Evolutionary conservation across 2,329 filamentous ascomycete genomes (phyloP).

Genomic region (Torrubiella hemipterigena): DNA sequence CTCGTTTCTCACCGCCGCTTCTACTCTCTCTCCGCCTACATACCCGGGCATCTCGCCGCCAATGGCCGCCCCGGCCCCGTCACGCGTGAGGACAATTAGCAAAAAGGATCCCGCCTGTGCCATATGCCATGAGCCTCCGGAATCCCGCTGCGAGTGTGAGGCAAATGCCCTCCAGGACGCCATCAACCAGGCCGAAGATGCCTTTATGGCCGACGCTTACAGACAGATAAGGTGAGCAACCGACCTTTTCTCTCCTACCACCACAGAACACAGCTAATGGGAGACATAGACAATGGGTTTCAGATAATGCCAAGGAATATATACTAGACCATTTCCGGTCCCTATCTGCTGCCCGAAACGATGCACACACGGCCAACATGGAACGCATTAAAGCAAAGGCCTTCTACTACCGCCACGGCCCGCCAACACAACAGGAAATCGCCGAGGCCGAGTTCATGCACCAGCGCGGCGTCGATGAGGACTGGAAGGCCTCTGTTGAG

Average conservation of each 20-base stretch:
- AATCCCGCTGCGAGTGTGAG: constrained; percentile 51
- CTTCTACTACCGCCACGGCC: constrained; percentile 43
- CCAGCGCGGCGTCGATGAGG: constrained; percentile 65
- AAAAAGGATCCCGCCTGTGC: constrained; percentile 61
- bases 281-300: constrained; percentile 37
- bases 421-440: constrained; percentile 50
- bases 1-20: no score
- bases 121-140: constrained; percentile 50
- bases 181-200: constrained; percentile 48
- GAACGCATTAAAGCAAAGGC: constrained; percentile 43
- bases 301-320: constrained; percentile 53
- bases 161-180: constrained; percentile 51
- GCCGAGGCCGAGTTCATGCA: constrained; percentile 51
- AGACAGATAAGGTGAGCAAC: constrained; percentile 53
- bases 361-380: constrained; percentile 40
- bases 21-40: no score
- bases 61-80: no score
- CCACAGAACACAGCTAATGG: neutral
- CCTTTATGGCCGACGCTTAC: constrained; percentile 52
- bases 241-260: neutral
- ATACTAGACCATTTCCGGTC: constrained; percentile 54
- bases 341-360: constrained; percentile 49
- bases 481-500: constrained; percentile 65
- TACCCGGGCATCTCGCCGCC: no score
- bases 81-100: no score